A percentile compares a stretch with the other conserved stretches of the same genome.
These are phyloP conservation scores for Roridomyces roridus DNA, from an alignment of 768 basidiomycete genomes.

Conservation along the genomic window DNA sequence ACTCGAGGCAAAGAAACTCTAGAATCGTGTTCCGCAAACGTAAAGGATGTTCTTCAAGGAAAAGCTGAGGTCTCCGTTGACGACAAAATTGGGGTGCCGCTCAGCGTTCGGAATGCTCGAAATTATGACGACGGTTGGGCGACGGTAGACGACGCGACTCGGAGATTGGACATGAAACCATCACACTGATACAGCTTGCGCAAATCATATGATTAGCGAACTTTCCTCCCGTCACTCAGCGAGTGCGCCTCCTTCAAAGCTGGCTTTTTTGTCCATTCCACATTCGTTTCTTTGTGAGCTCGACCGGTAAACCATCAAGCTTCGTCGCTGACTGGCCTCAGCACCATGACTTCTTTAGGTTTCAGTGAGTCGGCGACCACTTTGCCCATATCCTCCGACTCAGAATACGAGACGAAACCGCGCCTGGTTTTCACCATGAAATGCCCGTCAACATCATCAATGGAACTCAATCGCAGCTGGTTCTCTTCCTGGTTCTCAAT, in stretches of 20 bases:
- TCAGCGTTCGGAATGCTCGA: neutral
- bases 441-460: constrained; percentile 44
- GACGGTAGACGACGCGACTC: no score
- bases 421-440: neutral
- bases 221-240: constrained; percentile 20
- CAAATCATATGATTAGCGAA: no score
- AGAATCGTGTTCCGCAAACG: constrained; percentile 1
- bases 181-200: no score
- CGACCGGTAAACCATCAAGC: no score
- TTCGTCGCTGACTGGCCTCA: no score
- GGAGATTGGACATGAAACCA: no score
- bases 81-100: no score
- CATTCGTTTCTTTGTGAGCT: constrained; percentile 1
- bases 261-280: constrained; percentile 17
- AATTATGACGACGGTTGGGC: no score
- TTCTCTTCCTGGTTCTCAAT: constrained; percentile 51
- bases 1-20: constrained; percentile 22
- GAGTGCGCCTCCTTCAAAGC: constrained; percentile 19
- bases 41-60: neutral
- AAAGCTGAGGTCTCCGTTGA: no score
- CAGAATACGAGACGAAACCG: constrained; percentile 11
- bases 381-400: neutral
- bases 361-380: neutral
- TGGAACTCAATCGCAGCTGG: constrained; percentile 42
- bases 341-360: neutral